A percentile compares a stretch with the other conserved stretches of the same genome.
These are phyloP conservation scores for Xylariomycetidae sp. DNA, from an alignment of 2,329 filamentous ascomycete genomes.

Conservation along the genomic window DNA sequence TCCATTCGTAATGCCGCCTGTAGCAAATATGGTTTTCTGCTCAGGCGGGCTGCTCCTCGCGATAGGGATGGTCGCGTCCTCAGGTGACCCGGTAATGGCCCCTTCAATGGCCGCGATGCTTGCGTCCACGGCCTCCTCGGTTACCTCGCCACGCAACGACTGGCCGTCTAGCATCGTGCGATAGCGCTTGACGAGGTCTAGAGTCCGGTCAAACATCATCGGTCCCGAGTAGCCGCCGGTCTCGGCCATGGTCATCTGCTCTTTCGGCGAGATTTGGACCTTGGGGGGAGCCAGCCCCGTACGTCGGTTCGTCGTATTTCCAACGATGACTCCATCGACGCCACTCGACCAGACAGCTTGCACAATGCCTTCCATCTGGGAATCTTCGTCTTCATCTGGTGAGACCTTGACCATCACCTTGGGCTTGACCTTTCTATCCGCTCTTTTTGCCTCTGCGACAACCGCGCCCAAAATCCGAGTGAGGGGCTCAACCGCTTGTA, in stretches of 20 bases:
- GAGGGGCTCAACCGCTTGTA: constrained; percentile 81
- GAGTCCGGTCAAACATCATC: constrained; percentile 76
- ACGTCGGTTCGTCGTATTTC: constrained; percentile 89
- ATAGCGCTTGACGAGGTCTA: constrained; percentile 76
- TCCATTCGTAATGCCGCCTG: constrained; percentile 87
- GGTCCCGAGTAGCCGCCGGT: constrained; percentile 89
- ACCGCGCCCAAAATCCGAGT: constrained; percentile 77
- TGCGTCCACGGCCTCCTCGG: constrained; percentile 27
- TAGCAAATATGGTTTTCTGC: constrained; percentile 85
- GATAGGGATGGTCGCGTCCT: constrained; percentile 19
- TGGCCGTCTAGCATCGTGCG: constrained; percentile 60
- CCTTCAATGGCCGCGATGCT: constrained; percentile 31
- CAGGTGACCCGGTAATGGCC: constrained; percentile 24
- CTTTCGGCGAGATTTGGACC: constrained; percentile 58
- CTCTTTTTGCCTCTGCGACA: constrained; percentile 67
- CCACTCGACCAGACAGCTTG: constrained; percentile 78
- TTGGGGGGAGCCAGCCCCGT: constrained; percentile 65
- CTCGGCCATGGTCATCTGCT: constrained; percentile 66
- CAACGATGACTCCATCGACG: constrained; percentile 93
- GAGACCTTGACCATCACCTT: constrained; percentile 97
- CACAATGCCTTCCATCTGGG: constrained; percentile 83
- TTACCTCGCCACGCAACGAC: constrained; percentile 30
- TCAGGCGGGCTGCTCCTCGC: constrained; percentile 38
- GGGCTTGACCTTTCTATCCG: constrained; percentile 67
- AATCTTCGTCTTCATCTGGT: constrained; percentile 83